Percentiles rank a stretch among this genome's conserved stretches.
These are phyloP conservation scores for Alnus glutinosa DNA, from an alignment of 306 rosid genomes.

Conservation along the genomic window DNA sequence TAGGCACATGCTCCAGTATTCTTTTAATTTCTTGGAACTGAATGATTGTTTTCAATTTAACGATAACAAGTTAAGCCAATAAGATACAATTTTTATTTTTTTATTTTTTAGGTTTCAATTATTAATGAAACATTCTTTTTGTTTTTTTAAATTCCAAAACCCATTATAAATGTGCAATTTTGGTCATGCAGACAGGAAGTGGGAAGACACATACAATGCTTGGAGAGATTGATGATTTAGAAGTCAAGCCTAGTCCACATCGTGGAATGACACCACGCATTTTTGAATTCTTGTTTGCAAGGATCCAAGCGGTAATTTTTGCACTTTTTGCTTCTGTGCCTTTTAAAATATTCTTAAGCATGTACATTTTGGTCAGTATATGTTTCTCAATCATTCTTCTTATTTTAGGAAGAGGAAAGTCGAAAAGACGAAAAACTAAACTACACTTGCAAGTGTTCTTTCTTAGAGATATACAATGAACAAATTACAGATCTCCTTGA, in stretches of 20 bases:
- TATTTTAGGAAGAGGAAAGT: constrained; percentile 87
- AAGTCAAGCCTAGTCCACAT: constrained; percentile 77
- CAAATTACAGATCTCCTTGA: constrained; percentile 94
- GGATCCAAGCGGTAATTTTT: constrained; percentile 89
- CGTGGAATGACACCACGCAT: constrained; percentile 98
- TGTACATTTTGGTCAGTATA: not conserved
- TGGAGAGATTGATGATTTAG: constrained; percentile 88
- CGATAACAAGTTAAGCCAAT: not conserved
- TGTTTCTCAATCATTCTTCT: constrained; percentile 18
- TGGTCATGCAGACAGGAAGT: constrained; percentile 86
- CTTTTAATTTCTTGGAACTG: not conserved
- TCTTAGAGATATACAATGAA: constrained; percentile 94
- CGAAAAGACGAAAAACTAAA: constrained; percentile 81
- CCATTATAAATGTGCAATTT: constrained; percentile 28
- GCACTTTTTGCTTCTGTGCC: constrained; percentile 15
- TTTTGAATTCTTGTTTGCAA: constrained; percentile 93
- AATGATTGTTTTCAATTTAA: not conserved
- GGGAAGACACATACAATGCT: constrained; percentile 99
- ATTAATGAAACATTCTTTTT: not conserved
- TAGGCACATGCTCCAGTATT: not conserved
- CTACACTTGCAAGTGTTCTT: constrained; percentile 96
- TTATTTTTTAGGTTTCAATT: not conserved
- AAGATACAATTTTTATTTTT: not conserved
- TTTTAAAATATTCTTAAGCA: constrained; percentile 11
- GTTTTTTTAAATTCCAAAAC: not conserved